A percentile compares a stretch with the other conserved stretches of the same genome.
These are phyloP conservation scores for Alternaria angustiovoidea DNA, from an alignment of 2,329 filamentous ascomycete genomes.

Conservation along the genomic window DNA sequence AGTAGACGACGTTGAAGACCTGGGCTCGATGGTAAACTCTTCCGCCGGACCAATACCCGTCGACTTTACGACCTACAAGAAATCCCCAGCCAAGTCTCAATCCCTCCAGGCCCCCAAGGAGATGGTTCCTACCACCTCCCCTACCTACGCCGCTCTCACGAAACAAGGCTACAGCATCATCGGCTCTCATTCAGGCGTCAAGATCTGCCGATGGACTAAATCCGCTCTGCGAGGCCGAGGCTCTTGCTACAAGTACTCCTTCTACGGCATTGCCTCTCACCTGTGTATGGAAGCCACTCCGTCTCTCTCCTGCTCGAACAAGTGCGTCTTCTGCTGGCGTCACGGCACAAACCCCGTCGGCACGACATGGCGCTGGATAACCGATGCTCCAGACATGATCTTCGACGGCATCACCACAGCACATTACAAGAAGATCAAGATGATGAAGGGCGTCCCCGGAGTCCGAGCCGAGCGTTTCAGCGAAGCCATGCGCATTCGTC, in stretches of 20 bases:
- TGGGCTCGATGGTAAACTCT: slow-evolving; percentile 69
- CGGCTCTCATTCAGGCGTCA: slow-evolving; percentile 93
- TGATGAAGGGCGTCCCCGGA: slow-evolving; percentile 92
- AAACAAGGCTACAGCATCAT: slow-evolving; percentile 98
- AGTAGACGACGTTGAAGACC: slow-evolving; percentile 84
- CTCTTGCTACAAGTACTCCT: slow-evolving; percentile 97
- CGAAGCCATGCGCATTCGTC: slow-evolving; percentile 90
- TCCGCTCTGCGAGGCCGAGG: slow-evolving; percentile 91
- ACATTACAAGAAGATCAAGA: slow-evolving; percentile 98
- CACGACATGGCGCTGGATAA: slow-evolving; percentile 95
- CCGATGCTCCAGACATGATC: slow-evolving; percentile 88
- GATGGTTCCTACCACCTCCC: slow-evolving; percentile 92
- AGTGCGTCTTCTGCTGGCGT: slow-evolving; percentile 99
- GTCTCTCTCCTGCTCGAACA: slow-evolving; percentile 94
- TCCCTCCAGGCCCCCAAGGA: slow-evolving; percentile 67
- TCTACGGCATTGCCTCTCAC: slow-evolving; percentile 96
- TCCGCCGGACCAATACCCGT: slow-evolving; percentile 68
- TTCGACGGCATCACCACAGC: slow-evolving; percentile 89
- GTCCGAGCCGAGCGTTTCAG: slow-evolving; percentile 90
- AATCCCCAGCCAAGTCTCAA: slow-evolving; percentile 60
- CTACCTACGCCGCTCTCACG: slow-evolving; percentile 86
- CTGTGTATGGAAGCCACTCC: slow-evolving; percentile 99
- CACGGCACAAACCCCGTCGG: slow-evolving; percentile 97
- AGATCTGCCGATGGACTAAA: slow-evolving; percentile 99
- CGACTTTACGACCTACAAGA: slow-evolving; percentile 80